A percentile compares a stretch with the other conserved stretches of the same genome.
These are phyloP conservation scores for Elsinoe arachidis DNA, from an alignment of 2,329 filamentous ascomycete species.

Conservation along the genomic window DNA sequence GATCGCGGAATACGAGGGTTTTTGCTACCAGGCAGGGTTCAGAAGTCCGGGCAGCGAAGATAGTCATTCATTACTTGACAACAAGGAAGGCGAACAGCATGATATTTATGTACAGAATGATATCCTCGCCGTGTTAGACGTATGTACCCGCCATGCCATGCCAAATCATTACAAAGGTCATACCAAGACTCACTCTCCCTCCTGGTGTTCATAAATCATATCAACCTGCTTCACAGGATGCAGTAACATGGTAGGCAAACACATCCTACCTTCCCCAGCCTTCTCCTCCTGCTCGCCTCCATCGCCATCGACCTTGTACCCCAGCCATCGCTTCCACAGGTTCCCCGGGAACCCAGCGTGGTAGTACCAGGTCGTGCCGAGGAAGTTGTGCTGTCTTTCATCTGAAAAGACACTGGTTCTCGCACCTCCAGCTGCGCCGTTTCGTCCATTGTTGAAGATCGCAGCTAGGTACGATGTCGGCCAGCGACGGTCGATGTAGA, in stretches of 20 bases:
- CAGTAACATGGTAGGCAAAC: slow-evolving; percentile 39
- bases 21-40: not conserved
- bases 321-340: slow-evolving; percentile 49
- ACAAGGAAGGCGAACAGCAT: not conserved
- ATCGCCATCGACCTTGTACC: slow-evolving; percentile 44
- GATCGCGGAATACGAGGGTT: not conserved
- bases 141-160: not conserved
- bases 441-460: slow-evolving; percentile 48
- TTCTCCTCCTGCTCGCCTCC: slow-evolving; percentile 39
- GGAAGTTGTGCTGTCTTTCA: slow-evolving; percentile 46
- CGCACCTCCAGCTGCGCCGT: slow-evolving; percentile 42
- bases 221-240: slow-evolving; percentile 45
- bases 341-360: slow-evolving; percentile 45
- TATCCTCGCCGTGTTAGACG: not conserved
- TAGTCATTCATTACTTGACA: no score
- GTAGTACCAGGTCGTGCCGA: slow-evolving; percentile 47
- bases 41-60: no score
- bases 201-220: slow-evolving; percentile 35
- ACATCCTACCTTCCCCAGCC: slow-evolving; percentile 41
- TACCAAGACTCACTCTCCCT: slow-evolving; percentile 15
- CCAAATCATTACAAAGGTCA: not conserved
- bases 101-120: slow-evolving; percentile 2
- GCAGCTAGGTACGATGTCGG: slow-evolving; percentile 45
- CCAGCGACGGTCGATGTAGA: slow-evolving; percentile 50
- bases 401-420: slow-evolving; percentile 42